Percentiles rank a stretch among this genome's conserved stretches.
Evolutionary conservation across 495 filamentous ascomycete genomes (phyloP).

Genomic region (Aspergillus heteromorphus): DNA sequence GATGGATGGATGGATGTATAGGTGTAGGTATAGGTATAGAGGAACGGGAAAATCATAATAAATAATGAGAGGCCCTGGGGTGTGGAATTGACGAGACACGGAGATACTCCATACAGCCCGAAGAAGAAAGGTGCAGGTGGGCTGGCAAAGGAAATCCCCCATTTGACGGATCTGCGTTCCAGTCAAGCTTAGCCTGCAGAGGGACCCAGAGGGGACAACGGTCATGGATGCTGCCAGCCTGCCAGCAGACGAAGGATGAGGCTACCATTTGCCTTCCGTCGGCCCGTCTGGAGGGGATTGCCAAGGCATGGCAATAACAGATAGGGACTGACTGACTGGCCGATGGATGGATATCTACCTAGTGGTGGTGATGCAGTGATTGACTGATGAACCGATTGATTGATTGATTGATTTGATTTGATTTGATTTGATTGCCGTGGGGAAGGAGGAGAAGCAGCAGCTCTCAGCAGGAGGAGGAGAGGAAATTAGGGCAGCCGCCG

Average conservation of each 20-base stretch:
- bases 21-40: too few relatives aligned
- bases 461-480: too few relatives aligned
- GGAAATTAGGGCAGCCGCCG: slow-evolving; percentile 14
- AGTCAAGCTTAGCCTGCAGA: slow-evolving; percentile 25
- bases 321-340: too few relatives aligned
- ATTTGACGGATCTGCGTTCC: slow-evolving; percentile 26
- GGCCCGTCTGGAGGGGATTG: slow-evolving; percentile 17
- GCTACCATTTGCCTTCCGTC: slow-evolving; percentile 11
- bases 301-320: slow-evolving; percentile 18
- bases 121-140: slow-evolving; percentile 20
- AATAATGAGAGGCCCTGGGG: slow-evolving; percentile 1
- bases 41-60: slow-evolving; percentile 18
- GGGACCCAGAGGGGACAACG: slow-evolving; percentile 11
- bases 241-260: slow-evolving; percentile 6
- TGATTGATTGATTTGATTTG: too few relatives aligned
- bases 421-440: slow-evolving; percentile 10
- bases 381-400: too few relatives aligned
- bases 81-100: slow-evolving; percentile 13
- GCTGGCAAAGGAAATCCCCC: slow-evolving; percentile 17
- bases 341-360: too few relatives aligned
- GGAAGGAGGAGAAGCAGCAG: too few relatives aligned
- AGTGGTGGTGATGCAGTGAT: too few relatives aligned
- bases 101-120: slow-evolving; percentile 15
- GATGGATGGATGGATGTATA: too few relatives aligned
- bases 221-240: slow-evolving; percentile 11